These are phyloP conservation scores for Talaromyces stipitatus DNA, from an alignment of 495 filamentous ascomycete species.

Conservation along the genomic window DNA sequence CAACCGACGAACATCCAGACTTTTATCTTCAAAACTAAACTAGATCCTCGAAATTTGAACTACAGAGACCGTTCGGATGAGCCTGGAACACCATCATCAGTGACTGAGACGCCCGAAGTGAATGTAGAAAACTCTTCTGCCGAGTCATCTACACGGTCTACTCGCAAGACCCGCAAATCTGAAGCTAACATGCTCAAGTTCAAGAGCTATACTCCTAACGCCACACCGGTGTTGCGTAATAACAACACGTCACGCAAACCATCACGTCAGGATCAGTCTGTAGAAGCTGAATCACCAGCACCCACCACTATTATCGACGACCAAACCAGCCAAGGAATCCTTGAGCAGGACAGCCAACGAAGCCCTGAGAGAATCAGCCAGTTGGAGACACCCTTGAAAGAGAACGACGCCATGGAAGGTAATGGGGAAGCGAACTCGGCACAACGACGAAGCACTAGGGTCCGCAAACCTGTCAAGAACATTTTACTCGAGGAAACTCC, in stretches of 20 bases:
- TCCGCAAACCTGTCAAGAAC: slow-evolving; percentile 52
- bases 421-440: slow-evolving; percentile 10
- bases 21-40: slow-evolving; percentile 7
- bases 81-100: neutral
- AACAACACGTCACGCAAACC: neutral
- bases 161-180: slow-evolving; percentile 13
- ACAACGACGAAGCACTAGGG: slow-evolving; percentile 74
- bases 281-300: neutral
- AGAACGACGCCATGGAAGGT: neutral
- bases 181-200: slow-evolving; percentile 3
- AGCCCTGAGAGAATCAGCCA: neutral
- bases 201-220: slow-evolving; percentile 6
- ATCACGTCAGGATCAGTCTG: neutral
- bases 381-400: slow-evolving; percentile 2
- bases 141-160: slow-evolving; percentile 7
- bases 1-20: slow-evolving; percentile 6
- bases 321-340: neutral
- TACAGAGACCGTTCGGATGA: slow-evolving; percentile 2
- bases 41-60: slow-evolving; percentile 1
- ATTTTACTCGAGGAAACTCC: neutral
- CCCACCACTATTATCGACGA: slow-evolving; percentile 2
- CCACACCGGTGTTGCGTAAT: neutral
- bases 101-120: neutral
- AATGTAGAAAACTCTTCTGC: slow-evolving; percentile 2
- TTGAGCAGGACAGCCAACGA: neutral